These are phyloP conservation scores for Ophiocordyceps camponoti-leonardi DNA, from an alignment of 2,329 filamentous ascomycete genomes.

Conservation along the genomic window DNA sequence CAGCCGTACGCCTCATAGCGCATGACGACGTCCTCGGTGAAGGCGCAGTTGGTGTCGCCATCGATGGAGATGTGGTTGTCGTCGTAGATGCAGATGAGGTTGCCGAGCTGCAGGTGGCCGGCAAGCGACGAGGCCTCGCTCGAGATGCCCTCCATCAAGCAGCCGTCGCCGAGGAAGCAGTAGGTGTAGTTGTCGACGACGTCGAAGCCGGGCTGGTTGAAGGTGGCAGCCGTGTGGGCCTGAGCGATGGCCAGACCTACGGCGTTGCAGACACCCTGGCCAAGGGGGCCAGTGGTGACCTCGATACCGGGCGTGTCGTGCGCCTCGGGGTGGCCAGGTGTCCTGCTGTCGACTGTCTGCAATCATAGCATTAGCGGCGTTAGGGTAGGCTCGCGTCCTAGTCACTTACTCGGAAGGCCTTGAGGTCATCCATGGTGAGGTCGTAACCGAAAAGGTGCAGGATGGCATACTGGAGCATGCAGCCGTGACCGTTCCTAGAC, in stretches of 20 bases:
- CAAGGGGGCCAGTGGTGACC: constrained; percentile 94
- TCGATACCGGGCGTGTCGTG: constrained; percentile 95
- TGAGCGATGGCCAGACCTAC: constrained; percentile 96
- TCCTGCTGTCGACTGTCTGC: constrained; percentile 49
- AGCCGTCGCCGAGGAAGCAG: constrained; percentile 92
- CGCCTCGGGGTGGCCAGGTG: constrained; percentile 88
- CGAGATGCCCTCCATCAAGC: constrained; percentile 95
- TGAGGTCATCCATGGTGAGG: constrained; percentile 77
- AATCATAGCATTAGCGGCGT: not conserved
- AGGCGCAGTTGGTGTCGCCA: constrained; percentile 86
- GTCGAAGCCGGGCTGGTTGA: constrained; percentile 93
- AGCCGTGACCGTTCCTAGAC: constrained; percentile 88
- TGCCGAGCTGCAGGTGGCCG: constrained; percentile 93
- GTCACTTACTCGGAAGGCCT: constrained; percentile 77
- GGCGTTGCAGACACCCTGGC: constrained; percentile 92
- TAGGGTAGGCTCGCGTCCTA: not conserved
- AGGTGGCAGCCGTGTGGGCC: constrained; percentile 74
- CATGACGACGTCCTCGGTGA: constrained; percentile 92
- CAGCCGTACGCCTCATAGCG: constrained; percentile 95
- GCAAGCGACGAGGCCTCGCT: constrained; percentile 82
- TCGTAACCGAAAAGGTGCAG: constrained; percentile 92
- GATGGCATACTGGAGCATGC: constrained; percentile 98
- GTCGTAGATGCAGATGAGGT: constrained; percentile 92
- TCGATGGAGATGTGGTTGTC: constrained; percentile 97
- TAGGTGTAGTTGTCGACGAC: constrained; percentile 96